Evolutionary conservation across 1,284 basidiomycete genomes (phyloP), one percentile per base, ranked within the genome.

Genomic region (Ustilago trichophora): DNA sequence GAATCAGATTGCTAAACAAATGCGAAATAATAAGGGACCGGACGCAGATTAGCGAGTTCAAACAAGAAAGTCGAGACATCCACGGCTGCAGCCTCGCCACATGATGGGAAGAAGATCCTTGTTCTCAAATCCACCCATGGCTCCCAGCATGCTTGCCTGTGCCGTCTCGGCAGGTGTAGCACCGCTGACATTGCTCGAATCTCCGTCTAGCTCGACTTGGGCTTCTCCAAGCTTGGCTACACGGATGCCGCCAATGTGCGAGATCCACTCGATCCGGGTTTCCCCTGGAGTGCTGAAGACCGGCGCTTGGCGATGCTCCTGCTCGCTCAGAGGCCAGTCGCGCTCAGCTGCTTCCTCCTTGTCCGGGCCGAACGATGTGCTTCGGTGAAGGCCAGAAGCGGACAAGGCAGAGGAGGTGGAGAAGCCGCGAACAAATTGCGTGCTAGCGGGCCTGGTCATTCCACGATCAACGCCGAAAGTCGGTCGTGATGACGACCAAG

Each of bases 181-280:
- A 40, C 36, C 22, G 21, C 35, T 18, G 27, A 13, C 19, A 15
- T 22, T 24, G 11, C 2, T 26, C 7, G 34, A n/a, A 6, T 46
- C 45, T 6, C 22, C 43, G 25, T 54, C 46, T 24, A 60, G 33
- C 42, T 59, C 54, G 10, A 67, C 48, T 24, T 64, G 47, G 12
- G 55, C 58, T 27, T 63, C 64, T 12, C 59, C 29, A 11, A 60
- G 38, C 49, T 72, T 68, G 15, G 73, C 73, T 10, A 79, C 74
- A 16, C 63, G 57, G 16, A 72, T 50, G 6, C 78, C 78, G 10
- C 64, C 78, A 24, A 80, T 63, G 42, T 80, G 77, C 27, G 69
- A 71, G 29, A 80, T 74, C 78, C 78, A 80, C 36, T 80, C 78
- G 12, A 78, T 33, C 11, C 75, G 51, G 19, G 50, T 47, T 37